phyloP scores from a whole-genome alignment of 2,329 filamentous ascomycete genomes.

The Uncinocarpus reesii region DNA sequence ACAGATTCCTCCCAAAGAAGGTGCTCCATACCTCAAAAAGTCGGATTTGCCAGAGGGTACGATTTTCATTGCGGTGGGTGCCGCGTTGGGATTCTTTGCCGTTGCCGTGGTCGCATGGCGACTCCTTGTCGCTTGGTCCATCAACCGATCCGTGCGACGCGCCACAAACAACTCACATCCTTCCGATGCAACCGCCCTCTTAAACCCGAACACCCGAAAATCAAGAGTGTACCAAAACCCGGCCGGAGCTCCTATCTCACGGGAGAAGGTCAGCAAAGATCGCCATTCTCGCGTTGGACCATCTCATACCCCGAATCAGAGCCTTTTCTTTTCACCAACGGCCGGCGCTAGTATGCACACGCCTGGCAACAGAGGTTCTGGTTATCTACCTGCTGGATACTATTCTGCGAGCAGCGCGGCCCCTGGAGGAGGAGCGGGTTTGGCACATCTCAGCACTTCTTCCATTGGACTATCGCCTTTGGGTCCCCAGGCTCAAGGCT shows the following conservation, averaged over 20 bases:
- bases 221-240: conserved; percentile 24
- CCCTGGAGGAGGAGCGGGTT: conserved; percentile 31
- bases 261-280: conserved; percentile 41
- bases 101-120: conserved; percentile 81
- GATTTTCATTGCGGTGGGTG: conserved; percentile 89
- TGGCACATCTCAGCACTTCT: conserved; percentile 33
- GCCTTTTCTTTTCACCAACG: conserved; percentile 92
- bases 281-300: conserved; percentile 32
- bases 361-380: conserved; percentile 58
- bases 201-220: conserved; percentile 33
- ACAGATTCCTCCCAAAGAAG: conserved; percentile 67
- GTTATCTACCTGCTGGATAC: conserved; percentile 78
- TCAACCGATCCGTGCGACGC: conserved; percentile 81
- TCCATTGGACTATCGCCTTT: conserved; percentile 54
- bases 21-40: conserved; percentile 85
- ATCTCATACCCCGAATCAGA: conserved; percentile 50
- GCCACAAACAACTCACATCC: conserved; percentile 66
- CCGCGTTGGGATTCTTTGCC: conserved; percentile 72
- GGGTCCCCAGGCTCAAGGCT: conserved; percentile 48
- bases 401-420: conserved; percentile 61
- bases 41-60: conserved; percentile 81
- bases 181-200: conserved; percentile 52
- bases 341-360: conserved; percentile 51
- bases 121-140: conserved; percentile 72
- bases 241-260: conserved; percentile 40